Evolutionary conservation across 148 eudicot species (phyloP).

Genomic region (Salicornia ramosissima): DNA sequence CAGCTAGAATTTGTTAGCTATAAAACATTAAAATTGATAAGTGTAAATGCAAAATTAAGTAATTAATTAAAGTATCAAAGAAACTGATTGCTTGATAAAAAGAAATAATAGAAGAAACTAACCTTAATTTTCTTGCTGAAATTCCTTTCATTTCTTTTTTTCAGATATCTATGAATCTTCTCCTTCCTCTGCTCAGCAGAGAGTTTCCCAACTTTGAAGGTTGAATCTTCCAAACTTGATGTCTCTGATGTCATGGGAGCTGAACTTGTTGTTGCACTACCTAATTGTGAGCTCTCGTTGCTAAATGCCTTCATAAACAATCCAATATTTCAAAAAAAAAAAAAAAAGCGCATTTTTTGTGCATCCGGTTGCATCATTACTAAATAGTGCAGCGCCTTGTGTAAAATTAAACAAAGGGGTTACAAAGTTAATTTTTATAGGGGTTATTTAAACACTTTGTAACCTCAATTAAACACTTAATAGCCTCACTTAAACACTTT

Average conservation of each 20-base stretch:
- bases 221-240: conserved; percentile 65
- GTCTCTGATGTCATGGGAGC: conserved; percentile 62
- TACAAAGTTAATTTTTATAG: too few species aligned
- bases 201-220: conserved; percentile 66
- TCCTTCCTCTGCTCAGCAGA: conserved; percentile 79
- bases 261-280: conserved; percentile 42
- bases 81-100: background rate
- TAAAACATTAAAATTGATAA: too few species aligned
- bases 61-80: too few species aligned
- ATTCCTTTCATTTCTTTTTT: conserved; percentile 85
- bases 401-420: too few species aligned
- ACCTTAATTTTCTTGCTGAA: conserved; percentile 98
- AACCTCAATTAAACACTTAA: too few species aligned
- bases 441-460: too few species aligned
- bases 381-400: too few species aligned
- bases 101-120: conserved; percentile 1
- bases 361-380: background rate
- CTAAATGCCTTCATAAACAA: conserved; percentile 46
- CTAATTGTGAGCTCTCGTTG: conserved; percentile 61
- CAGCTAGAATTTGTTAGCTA: too few species aligned
- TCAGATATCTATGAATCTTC: conserved; percentile 78
- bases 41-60: too few species aligned
- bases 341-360: background rate
- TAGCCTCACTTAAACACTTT: too few species aligned
- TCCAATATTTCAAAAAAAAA: background rate